Percentiles rank a stretch among this genome's conserved stretches.
These are phyloP conservation scores for Erodium moschatum DNA, from an alignment of 441 rosid genomes.

Conservation along the genomic window DNA sequence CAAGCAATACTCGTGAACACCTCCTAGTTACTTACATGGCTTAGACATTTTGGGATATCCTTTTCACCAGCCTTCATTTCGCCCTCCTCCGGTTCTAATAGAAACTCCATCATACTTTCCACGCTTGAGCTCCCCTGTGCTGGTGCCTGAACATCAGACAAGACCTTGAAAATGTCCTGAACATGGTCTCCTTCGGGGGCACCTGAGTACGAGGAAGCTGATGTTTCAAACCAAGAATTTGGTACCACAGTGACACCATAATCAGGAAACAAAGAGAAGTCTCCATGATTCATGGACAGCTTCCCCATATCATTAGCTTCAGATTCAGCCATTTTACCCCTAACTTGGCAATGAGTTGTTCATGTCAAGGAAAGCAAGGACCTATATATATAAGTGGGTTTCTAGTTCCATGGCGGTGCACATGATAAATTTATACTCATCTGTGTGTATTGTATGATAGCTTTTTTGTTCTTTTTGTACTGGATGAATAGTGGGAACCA, in stretches of 20 bases:
- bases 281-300: background rate
- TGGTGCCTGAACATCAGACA: background rate
- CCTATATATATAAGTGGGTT: conserved; percentile 1
- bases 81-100: background rate
- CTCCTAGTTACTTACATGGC: background rate
- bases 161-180: conserved; percentile 4
- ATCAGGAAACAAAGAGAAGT: background rate
- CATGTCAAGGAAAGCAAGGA: background rate
- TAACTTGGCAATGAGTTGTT: background rate
- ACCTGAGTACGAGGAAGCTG: conserved; percentile 1
- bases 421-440: background rate
- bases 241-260: background rate
- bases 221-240: conserved; percentile 5
- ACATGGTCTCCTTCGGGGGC: conserved; percentile 2
- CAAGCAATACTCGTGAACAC: background rate
- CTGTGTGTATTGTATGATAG: background rate
- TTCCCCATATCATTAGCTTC: background rate
- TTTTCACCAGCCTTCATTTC: background rate
- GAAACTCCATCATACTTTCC: conserved; percentile 6
- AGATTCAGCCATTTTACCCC: background rate
- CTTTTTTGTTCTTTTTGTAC: background rate
- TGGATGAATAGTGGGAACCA: conserved; percentile 4
- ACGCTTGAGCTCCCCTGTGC: conserved; percentile 2
- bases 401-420: conserved; percentile 4
- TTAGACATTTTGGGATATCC: background rate